These are phyloP conservation scores for Aspergillus hiratsukae DNA, from an alignment of 2,329 filamentous ascomycete species.

Conservation along the genomic window DNA sequence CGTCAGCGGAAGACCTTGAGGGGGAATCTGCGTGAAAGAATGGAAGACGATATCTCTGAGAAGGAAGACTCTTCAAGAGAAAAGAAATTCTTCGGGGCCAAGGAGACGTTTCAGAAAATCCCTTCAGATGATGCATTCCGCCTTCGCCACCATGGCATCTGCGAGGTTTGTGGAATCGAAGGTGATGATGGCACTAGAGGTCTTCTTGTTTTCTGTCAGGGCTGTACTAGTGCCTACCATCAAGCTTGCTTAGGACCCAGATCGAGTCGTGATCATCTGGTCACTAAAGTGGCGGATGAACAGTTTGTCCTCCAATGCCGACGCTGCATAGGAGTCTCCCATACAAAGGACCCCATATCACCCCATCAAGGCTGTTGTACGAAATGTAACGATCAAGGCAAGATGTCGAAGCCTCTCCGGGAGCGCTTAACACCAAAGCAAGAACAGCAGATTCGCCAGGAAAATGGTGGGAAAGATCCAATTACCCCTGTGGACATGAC, in stretches of 20 bases:
- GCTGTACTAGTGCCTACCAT: constrained; percentile 80
- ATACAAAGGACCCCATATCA: constrained; percentile 63
- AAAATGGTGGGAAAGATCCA: constrained; percentile 76
- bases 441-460: constrained; percentile 75
- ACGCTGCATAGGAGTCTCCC: constrained; percentile 67
- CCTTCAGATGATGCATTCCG: constrained; percentile 63
- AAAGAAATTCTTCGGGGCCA: constrained; percentile 53
- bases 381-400: constrained; percentile 60
- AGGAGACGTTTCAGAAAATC: constrained; percentile 67
- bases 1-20: constrained; percentile 23
- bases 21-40: constrained; percentile 43
- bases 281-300: constrained; percentile 74
- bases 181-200: constrained; percentile 58
- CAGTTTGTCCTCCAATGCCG: constrained; percentile 87
- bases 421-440: constrained; percentile 67
- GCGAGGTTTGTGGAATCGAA: constrained; percentile 64
- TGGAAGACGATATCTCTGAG: constrained; percentile 36
- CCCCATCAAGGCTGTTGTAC: constrained; percentile 71
- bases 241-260: constrained; percentile 74
- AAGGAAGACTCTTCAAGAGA: constrained; percentile 44
- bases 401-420: constrained; percentile 71
- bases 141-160: constrained; percentile 63
- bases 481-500: constrained; percentile 58
- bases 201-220: constrained; percentile 79
- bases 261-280: constrained; percentile 72